Evolutionary conservation across 2,329 filamentous ascomycete genomes (phyloP), one percentile per base, ranked within the genome.

Genomic region (Calonectria naviculata): DNA sequence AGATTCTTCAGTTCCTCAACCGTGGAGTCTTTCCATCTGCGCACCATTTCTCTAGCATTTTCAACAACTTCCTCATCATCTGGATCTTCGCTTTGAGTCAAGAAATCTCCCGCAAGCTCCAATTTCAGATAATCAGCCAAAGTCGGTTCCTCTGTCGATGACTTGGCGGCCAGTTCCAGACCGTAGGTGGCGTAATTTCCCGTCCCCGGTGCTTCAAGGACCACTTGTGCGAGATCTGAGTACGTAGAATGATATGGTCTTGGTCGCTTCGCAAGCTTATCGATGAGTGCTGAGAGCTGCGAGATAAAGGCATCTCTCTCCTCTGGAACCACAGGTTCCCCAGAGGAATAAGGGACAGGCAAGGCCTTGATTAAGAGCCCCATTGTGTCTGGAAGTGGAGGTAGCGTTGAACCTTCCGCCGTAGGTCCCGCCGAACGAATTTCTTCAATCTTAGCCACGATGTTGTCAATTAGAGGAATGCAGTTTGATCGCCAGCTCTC

Each of bases 191-290:
- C 63, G 47, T 67, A 68, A 1, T 68, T 13, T 12, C 44, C 6
- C n/a, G 29, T 13, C 1, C 26, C 10, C 2, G 67, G 68, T 46
- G 68, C 70, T n/a, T 49, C 36, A 1, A 68, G 21, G 3, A 78
- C 29, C n/a, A 68, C 67, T 6, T 49, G 44, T 24, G 73, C 78
- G 8, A 78, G 60, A 1, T 52, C 42, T 9, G 52, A 19, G 31
- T 80, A 74, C 26, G 79, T 76, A 0, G 63, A 46, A 38, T 80
- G 79, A 24, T 80, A 80, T 1, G 76, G 79, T 9, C 38, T 56
- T 9, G 38, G 69, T 1, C 73, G 72, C 0, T 9, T 38, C 1
- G 62, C 71, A 1, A 80, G 75, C 29, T 26, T 19, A 1, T 65
- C 60, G 3, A 78, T 64, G 2, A 76, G 65, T 0, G 26, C 38